Evolutionary conservation across 768 basidiomycete species (phyloP).

Genomic region (Coprinopsis marcescibilis): DNA sequence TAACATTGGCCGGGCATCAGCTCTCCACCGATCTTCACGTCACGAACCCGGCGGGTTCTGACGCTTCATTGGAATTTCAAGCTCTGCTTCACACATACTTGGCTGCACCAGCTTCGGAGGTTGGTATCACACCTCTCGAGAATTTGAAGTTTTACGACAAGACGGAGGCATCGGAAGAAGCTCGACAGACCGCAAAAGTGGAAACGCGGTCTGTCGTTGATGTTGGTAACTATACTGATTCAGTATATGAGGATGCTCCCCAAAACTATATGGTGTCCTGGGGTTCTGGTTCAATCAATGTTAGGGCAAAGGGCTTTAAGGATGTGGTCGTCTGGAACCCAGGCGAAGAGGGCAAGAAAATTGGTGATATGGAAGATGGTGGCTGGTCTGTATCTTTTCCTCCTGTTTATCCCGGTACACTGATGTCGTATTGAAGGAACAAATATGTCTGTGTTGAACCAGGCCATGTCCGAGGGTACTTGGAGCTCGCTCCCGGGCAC

Average conservation of each 20-base stretch:
- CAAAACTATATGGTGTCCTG: constrained; percentile 53
- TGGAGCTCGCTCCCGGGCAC: constrained; percentile 52
- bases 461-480: constrained; percentile 74
- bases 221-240: constrained; percentile 64
- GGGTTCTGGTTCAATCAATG: constrained; percentile 48
- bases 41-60: constrained; percentile 51
- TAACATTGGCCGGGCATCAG: constrained; percentile 69
- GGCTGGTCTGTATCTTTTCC: constrained; percentile 60
- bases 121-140: constrained; percentile 59
- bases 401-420: background rate
- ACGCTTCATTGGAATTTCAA: constrained; percentile 78
- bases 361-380: constrained; percentile 84
- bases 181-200: constrained; percentile 40
- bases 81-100: constrained; percentile 92
- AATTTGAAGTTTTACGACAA: constrained; percentile 76
- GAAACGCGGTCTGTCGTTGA: constrained; percentile 62
- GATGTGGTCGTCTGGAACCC: constrained; percentile 98
- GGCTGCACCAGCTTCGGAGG: constrained; percentile 51
- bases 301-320: constrained; percentile 53
- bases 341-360: constrained; percentile 60
- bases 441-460: constrained; percentile 90
- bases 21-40: constrained; percentile 80
- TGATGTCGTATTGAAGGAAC: constrained; percentile 46
- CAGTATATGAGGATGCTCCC: constrained; percentile 65
- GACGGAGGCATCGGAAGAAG: constrained; percentile 53